Percentiles rank a stretch among this genome's conserved stretches.
Evolutionary conservation across 305 asterid genomes (phyloP).

Genomic region (Fraxinus paxiana): DNA sequence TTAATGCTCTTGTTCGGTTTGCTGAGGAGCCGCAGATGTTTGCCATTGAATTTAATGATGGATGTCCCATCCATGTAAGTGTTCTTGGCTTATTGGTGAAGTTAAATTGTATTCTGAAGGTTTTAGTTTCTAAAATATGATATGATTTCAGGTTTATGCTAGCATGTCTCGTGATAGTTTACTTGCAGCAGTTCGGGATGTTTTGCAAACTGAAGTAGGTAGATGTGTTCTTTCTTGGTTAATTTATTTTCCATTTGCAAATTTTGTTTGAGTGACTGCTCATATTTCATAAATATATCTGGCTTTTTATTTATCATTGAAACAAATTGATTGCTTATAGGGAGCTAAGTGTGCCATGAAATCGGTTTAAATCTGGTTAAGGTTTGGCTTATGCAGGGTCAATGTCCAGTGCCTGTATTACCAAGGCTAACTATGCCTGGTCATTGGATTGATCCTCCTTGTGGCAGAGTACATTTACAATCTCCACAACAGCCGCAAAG

Average conservation of each 20-base stretch:
- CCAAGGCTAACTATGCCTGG: constrained; percentile 99
- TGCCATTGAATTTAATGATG: constrained; percentile 94
- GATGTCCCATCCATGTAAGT: constrained; percentile 93
- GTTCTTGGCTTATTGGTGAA: constrained; percentile 24
- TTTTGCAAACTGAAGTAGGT: constrained; percentile 94
- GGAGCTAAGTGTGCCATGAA: constrained; percentile 1
- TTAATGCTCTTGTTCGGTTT: constrained; percentile 94
- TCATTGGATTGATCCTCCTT: constrained; percentile 95
- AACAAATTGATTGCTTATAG: constrained; percentile 9
- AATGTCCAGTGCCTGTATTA: constrained; percentile 77
- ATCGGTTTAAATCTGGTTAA: constrained; percentile 23
- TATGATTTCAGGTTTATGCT: constrained; percentile 82
- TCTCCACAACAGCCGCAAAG: constrained; percentile 48
- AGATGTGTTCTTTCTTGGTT: constrained; percentile 35
- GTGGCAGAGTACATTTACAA: constrained; percentile 78
- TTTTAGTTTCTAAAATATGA: constrained; percentile 21
- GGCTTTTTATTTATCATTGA: constrained; percentile 14
- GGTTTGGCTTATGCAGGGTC: constrained; percentile 64
- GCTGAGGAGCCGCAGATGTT: constrained; percentile 99
- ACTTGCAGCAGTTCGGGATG: constrained; percentile 93
- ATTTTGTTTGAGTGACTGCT: constrained; percentile 4
- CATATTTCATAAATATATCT: constrained; percentile 3
- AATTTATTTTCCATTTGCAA: constrained; percentile 19
- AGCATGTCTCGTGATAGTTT: constrained; percentile 96
- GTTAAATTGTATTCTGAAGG: constrained; percentile 21